Base-by-base conservation (phyloP, 495 filamentous ascomycete species). In the Penicillium ochrochloron region DNA sequence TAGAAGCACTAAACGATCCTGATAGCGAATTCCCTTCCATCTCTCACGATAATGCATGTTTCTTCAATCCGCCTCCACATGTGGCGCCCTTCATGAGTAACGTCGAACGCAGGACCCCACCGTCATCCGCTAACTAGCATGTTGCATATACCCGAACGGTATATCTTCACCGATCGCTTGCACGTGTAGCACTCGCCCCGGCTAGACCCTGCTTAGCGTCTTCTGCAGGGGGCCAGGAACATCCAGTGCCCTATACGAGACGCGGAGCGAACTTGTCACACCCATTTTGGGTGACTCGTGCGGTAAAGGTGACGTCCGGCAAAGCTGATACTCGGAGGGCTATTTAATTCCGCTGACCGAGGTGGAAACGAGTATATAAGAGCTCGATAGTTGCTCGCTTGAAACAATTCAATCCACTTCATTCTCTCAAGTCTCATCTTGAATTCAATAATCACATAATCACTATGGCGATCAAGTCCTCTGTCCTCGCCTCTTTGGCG, bases 401-500 rank as follows among this genome's bases (percentile, higher is more conserved):
- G 12, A 8, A 27, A 27, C 50, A 3, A 48, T 33, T 14, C 5
- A 53, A 44, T 35, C 27, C 19, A 37, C 23, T 9, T 2, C 3
- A 12, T 11, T 39, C 17, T 8, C 33, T 15, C 3, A 17, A n/a
- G 11, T 35, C 46, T 23, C n/a, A 17, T 6, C 39, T 5, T 3
- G 14, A 27, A 27, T 34, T 33, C 35, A 19, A 19, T 29, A 10
- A 10, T 21, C 25, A 27, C 25, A 1, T 46, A 51, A 31, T 31
- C 17, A 61, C 14, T n/a, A 64, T 67, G 61, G 55, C 52, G 17
- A 29, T 61, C 29, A 57, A 27, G 2, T 53, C 7, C 7, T 55
- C 55, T 7, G 14, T 59, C n/a, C 60, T 60, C 1, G 25, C 56
- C 21, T 65, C 51, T 14, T 42, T 72, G 8, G 61, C 64, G 17